Conservation (phyloP, 441 rosid species). For the Populus tomentosa region DNA sequence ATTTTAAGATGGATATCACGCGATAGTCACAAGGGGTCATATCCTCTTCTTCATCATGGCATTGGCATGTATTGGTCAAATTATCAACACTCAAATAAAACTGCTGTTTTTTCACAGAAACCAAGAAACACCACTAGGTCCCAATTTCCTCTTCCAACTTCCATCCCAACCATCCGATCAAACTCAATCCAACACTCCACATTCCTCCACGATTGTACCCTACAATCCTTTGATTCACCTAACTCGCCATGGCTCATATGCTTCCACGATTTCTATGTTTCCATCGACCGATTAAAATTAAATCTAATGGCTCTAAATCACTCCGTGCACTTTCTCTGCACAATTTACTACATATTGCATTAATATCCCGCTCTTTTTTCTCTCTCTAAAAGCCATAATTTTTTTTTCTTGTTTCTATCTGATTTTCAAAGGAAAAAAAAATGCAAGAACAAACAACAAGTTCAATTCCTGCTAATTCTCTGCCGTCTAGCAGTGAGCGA, state of each 20-base stretch:
- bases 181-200: slow-evolving; percentile 13
- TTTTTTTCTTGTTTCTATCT: not conserved
- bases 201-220: slow-evolving; percentile 42
- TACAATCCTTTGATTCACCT: slow-evolving; percentile 43
- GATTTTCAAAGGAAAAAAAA: not conserved
- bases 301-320: slow-evolving; percentile 39
- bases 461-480: slow-evolving; percentile 68
- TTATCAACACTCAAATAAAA: too few species aligned
- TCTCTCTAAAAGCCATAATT: too few species aligned
- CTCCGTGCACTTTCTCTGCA: not conserved
- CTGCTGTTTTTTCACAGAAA: not conserved
- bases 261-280: slow-evolving; percentile 46
- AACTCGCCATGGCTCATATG: slow-evolving; percentile 43
- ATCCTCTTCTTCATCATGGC: too few species aligned
- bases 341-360: slow-evolving; percentile 9
- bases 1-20: too few species aligned
- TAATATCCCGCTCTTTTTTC: slow-evolving; percentile 39
- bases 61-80: too few species aligned
- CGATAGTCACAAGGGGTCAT: too few species aligned
- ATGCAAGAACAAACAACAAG: slow-evolving; percentile 36
- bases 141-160: not conserved
- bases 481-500: slow-evolving; percentile 86
- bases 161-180: slow-evolving; percentile 36
- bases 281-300: slow-evolving; percentile 29
- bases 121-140: not conserved